Conservation (phyloP, 768 basidiomycete genomes). For the Suillus hirtellus region DNA sequence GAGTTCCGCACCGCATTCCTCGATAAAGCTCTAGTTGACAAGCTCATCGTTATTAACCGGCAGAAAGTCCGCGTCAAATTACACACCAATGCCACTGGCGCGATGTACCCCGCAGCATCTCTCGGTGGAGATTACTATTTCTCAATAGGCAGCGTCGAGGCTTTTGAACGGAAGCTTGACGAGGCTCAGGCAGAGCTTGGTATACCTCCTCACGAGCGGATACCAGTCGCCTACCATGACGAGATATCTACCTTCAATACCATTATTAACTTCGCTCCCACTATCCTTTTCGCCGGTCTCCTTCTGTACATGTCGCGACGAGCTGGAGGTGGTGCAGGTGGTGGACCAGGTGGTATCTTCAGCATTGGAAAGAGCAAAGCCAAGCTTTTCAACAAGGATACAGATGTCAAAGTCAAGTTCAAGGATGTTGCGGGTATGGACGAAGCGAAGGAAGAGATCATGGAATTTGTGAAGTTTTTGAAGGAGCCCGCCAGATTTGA, state of each 20-base stretch:
- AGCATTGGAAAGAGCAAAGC: slow-evolving; percentile 95
- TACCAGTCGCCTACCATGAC: slow-evolving; percentile 96
- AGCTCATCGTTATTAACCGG: slow-evolving; percentile 88
- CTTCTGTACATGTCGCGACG: slow-evolving; percentile 85
- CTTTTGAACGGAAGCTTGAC: slow-evolving; percentile 93
- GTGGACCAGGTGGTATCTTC: slow-evolving; percentile 88
- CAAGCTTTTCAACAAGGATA: slow-evolving; percentile 96
- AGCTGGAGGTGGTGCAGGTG: slow-evolving; percentile 57
- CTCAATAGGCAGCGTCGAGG: slow-evolving; percentile 97
- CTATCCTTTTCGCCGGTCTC: slow-evolving; percentile 86
- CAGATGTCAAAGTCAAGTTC: slow-evolving; percentile 90
- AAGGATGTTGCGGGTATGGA: slow-evolving; percentile 99
- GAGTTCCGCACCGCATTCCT: slow-evolving; percentile 98
- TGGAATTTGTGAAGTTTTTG: slow-evolving; percentile 99
- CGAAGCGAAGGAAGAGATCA: slow-evolving; percentile 99
- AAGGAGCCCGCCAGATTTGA: slow-evolving; percentile 95
- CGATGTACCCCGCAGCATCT: slow-evolving; percentile 66
- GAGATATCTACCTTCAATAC: slow-evolving; percentile 86
- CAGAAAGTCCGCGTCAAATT: slow-evolving; percentile 89
- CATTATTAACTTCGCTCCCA: slow-evolving; percentile 91
- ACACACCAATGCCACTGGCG: slow-evolving; percentile 84
- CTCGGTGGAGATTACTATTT: slow-evolving; percentile 77
- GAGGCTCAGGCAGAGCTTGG: slow-evolving; percentile 91
- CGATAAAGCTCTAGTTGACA: slow-evolving; percentile 94
- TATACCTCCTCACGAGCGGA: slow-evolving; percentile 89